Base-by-base conservation (phyloP, 2,329 filamentous ascomycete genomes). In the Claviceps maximensis region DNA sequence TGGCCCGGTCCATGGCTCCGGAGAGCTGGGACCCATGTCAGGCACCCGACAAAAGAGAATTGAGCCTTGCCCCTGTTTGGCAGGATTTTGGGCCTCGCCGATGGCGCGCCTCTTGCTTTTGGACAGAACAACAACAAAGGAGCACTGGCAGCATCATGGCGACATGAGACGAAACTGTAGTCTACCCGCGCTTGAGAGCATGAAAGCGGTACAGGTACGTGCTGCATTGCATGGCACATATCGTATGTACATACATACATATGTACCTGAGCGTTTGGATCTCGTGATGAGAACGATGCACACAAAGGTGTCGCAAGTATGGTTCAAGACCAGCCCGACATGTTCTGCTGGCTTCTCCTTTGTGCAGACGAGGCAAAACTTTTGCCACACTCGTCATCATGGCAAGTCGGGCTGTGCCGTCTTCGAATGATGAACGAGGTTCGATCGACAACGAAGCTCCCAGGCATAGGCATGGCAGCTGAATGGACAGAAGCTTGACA, bases 1-100 rank as follows among this genome's bases (percentile, higher is more conserved):
- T 53, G 36, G 50, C 40, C 50, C 47, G 47, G 53, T 27, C 51
- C 48, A 53, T 51, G 49, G 54, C 54, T 49, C 54, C 54, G 53
- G 54, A 51, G 51, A 55, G 51, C 42, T 38, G 51, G 51, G 46
- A 48, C 54, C 47, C 48, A 31, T 55, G 54, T 49, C 54, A 55
- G 54, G 54, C 45, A 55, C 51, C 49, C 54, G 54, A 55, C 52
- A 38, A 51, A 45, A 51, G 47, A 50, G 42, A 46, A 41, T 40
- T 25, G 42, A 51, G 44, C 12, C 46, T 46, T 47, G 48, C 38
- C 51, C 48, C 44, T 49, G 47, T 53, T 53, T 51, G 49, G 51
- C 36, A 48, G 44, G 33, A 47, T 46, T 47, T 36, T 17, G 47
- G 52, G 33, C 48, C 29, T 47, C 50, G 25, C 29, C 51, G 42